Base-by-base conservation (phyloP, 495 filamentous ascomycete genomes). In the Lophium mytilinum region DNA sequence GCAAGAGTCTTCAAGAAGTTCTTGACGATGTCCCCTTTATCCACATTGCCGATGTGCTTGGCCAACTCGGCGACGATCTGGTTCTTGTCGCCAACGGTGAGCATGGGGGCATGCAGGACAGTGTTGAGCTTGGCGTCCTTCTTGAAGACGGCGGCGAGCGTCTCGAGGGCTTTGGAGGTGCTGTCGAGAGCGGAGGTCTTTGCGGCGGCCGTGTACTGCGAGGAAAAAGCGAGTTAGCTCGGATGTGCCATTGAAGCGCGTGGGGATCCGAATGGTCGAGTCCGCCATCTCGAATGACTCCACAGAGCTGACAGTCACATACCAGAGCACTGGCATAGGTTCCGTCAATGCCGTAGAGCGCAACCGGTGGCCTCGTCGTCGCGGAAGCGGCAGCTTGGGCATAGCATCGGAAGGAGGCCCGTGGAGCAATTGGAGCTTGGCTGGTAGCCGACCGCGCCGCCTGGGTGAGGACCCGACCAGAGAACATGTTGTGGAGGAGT, bases 281-380 rank as follows among this genome's bases (percentile, higher is more conserved):
- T 34, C 19, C 24, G 12, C 47, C 54, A 58, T 61, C 58, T 53
- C 12, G 33, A 51, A 50, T 52, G 6, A n/a, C 14, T 30, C 37
- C 37, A 57, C 50, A 15, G 34, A 33, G 40, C 3, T 18, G 36
- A 42, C 52, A 56, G 51, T 61, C 56, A 74, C 83, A 72, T 89
- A 98, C 93, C 84, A 98, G 79, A 78, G 93, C 93, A 79, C 83
- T 88, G 68, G 93, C 94, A 78, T 98, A 98, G 69, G 92, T 97
- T 67, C 93, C 93, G 73, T 96, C 93, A 75, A 98, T 78, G 59
- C 93, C 93, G 75, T 88, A 98, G 61, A 98, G 79, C 53, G 90
- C 82, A 69, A 96, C 80, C 52, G 93, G 93, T 60, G 91, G 83
- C 78, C 87, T 91, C 42, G 68, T 66, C 30, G 64, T 57, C 12